A percentile compares a stretch with the other conserved stretches of the same genome.
Conservation (phyloP, 2,329 filamentous ascomycete genomes). For the Fusarium veterinarium region DNA sequence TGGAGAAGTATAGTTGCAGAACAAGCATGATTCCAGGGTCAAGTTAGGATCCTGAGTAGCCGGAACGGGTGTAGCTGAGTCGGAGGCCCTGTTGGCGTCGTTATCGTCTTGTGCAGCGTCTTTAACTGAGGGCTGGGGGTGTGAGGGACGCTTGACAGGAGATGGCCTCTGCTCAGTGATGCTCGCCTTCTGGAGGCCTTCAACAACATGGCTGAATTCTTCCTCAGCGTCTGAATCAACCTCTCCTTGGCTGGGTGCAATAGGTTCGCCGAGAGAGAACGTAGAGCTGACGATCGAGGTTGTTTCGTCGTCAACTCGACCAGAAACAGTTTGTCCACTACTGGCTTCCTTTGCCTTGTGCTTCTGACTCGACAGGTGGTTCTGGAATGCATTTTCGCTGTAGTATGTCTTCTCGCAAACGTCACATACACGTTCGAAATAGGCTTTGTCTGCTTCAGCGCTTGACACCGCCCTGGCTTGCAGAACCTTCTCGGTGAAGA, state of each 20-base stretch:
- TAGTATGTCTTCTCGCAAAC: slow-evolving; percentile 93
- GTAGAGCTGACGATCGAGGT: slow-evolving; percentile 90
- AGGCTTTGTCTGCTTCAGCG: slow-evolving; percentile 87
- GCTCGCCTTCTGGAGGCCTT: slow-evolving; percentile 80
- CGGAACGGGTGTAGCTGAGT: slow-evolving; percentile 54
- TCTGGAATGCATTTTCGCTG: slow-evolving; percentile 95
- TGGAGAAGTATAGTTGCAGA: slow-evolving; percentile 89
- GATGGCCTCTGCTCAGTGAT: slow-evolving; percentile 65
- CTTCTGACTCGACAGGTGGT: slow-evolving; percentile 91
- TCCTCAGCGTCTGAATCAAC: slow-evolving; percentile 77
- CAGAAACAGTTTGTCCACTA: slow-evolving; percentile 45
- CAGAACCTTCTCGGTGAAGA: slow-evolving; percentile 95
- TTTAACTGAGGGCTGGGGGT: slow-evolving; percentile 59
- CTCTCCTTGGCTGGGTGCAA: slow-evolving; percentile 59
- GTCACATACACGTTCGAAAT: slow-evolving; percentile 85
- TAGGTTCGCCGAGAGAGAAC: slow-evolving; percentile 88
- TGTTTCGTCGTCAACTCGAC: slow-evolving; percentile 71
- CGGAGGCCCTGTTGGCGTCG: slow-evolving; percentile 56
- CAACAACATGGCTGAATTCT: slow-evolving; percentile 81
- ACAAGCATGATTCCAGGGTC: slow-evolving; percentile 75
- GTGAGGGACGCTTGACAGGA: slow-evolving; percentile 65
- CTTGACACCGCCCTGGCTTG: slow-evolving; percentile 87
- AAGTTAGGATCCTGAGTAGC: slow-evolving; percentile 51
- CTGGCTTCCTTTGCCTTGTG: slow-evolving; percentile 74
- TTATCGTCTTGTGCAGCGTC: slow-evolving; percentile 58